Percentiles rank a stretch among this genome's conserved stretches.
These are phyloP conservation scores for Bipolaris cookei DNA, from an alignment of 2,329 filamentous ascomycete species.

Conservation along the genomic window DNA sequence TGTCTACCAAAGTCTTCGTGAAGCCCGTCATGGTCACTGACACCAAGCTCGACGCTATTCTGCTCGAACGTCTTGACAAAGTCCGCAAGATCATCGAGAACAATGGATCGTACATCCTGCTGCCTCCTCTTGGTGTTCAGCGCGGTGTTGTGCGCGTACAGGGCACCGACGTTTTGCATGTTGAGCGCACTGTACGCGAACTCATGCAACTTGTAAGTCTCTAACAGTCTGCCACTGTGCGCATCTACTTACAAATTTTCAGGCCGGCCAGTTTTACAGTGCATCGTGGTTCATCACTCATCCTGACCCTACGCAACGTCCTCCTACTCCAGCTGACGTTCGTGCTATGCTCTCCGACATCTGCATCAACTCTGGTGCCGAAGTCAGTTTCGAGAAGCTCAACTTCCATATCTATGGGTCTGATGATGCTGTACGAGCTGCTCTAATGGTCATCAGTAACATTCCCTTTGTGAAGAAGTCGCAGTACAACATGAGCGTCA, in stretches of 20 bases:
- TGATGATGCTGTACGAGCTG: slow-evolving; percentile 93
- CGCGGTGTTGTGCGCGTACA: slow-evolving; percentile 87
- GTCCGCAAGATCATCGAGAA: slow-evolving; percentile 97
- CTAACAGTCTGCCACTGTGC: not conserved
- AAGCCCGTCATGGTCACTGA: slow-evolving; percentile 91
- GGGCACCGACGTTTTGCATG: slow-evolving; percentile 88
- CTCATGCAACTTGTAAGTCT: slow-evolving; percentile 85
- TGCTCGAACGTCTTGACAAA: slow-evolving; percentile 91
- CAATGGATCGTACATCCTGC: slow-evolving; percentile 93
- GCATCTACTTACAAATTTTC: slow-evolving; percentile 26
- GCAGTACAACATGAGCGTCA: slow-evolving; percentile 92
- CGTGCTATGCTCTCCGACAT: slow-evolving; percentile 93
- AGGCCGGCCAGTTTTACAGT: slow-evolving; percentile 97
- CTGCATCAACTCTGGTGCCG: slow-evolving; percentile 93
- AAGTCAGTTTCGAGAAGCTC: slow-evolving; percentile 92
- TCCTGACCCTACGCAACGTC: slow-evolving; percentile 69
- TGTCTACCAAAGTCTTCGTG: slow-evolving; percentile 74
- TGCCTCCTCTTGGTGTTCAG: slow-evolving; percentile 85
- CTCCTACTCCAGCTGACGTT: slow-evolving; percentile 71
- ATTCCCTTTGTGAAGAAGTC: slow-evolving; percentile 86
- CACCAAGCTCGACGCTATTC: slow-evolving; percentile 92
- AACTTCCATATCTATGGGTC: slow-evolving; percentile 94
- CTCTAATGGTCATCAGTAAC: slow-evolving; percentile 91
- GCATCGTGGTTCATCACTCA: slow-evolving; percentile 94
- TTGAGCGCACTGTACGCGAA: slow-evolving; percentile 92